These are phyloP conservation scores for Termitomyces sp. DNA, from an alignment of 768 basidiomycete genomes.

Conservation along the genomic window DNA sequence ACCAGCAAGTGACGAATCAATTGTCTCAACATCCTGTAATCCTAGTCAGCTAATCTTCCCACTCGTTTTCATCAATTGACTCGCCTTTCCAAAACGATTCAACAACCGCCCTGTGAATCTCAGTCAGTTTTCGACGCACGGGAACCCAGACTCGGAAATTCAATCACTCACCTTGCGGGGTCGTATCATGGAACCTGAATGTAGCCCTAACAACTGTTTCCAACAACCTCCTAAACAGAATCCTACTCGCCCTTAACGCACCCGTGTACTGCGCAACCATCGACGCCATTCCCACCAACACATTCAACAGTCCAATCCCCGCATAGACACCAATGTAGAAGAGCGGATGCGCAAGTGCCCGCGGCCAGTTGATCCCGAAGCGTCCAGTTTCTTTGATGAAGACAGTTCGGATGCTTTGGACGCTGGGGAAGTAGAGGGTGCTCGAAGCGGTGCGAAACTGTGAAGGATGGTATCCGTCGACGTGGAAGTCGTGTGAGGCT, in stretches of 20 bases:
- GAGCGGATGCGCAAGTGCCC: conserved; percentile 56
- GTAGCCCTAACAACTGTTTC: conserved; percentile 75
- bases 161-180: conserved; percentile 58
- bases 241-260: conserved; percentile 45
- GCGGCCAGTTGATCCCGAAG: conserved; percentile 38
- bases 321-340: conserved; percentile 74
- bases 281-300: conserved; percentile 43
- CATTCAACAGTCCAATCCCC: conserved; percentile 50
- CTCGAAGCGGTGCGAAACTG: conserved; percentile 23
- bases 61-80: neutral
- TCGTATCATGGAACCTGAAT: conserved; percentile 82
- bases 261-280: conserved; percentile 59
- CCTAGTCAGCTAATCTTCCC: neutral
- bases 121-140: neutral
- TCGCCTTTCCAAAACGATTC: conserved; percentile 76
- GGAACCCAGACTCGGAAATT: neutral
- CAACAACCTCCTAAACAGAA: conserved; percentile 53
- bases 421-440: conserved; percentile 17
- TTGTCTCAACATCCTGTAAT: conserved; percentile 75
- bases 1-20: conserved; percentile 68
- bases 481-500: conserved; percentile 36
- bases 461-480: conserved; percentile 30
- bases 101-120: conserved; percentile 64
- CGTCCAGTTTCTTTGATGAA: conserved; percentile 19
- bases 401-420: conserved; percentile 11